Evolutionary conservation across 805 yeast species (phyloP).

Genomic region (Candida xyloterini): DNA sequence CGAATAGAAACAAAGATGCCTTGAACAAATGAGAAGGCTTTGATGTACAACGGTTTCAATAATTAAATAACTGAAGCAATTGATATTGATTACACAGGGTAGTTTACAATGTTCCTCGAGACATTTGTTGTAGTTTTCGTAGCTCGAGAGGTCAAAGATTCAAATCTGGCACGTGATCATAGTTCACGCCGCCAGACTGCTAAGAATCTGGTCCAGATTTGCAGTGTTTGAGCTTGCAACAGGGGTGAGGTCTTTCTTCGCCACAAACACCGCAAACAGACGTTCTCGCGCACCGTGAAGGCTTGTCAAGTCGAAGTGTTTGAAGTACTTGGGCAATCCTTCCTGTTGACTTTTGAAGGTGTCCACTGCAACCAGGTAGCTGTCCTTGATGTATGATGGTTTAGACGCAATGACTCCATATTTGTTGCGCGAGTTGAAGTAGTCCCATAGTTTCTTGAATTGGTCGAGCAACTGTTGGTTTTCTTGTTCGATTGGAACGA

Average conservation of each 20-base stretch:
- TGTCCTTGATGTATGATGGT: slow-evolving; percentile 56
- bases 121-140: not conserved
- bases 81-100: slow-evolving; percentile 8
- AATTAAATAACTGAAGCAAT: slow-evolving; percentile 21
- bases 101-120: slow-evolving; percentile 8
- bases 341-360: slow-evolving; percentile 11
- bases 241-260: slow-evolving; percentile 22
- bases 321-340: slow-evolving; percentile 20
- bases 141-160: not conserved
- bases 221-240: slow-evolving; percentile 5
- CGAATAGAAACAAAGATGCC: slow-evolving; percentile 15
- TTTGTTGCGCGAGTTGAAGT: slow-evolving; percentile 44
- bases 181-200: slow-evolving; percentile 12
- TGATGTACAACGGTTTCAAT: slow-evolving; percentile 18
- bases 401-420: slow-evolving; percentile 59
- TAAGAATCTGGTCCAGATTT: slow-evolving; percentile 16
- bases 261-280: slow-evolving; percentile 30
- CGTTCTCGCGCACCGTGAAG: slow-evolving; percentile 15
- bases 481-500: slow-evolving; percentile 30
- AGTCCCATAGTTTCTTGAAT: slow-evolving; percentile 39
- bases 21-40: slow-evolving; percentile 11
- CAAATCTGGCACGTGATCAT: not conserved
- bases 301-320: slow-evolving; percentile 20
- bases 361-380: slow-evolving; percentile 46
- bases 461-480: slow-evolving; percentile 25